phyloP scores from a whole-genome alignment of 495 filamentous ascomycete genomes.

The Neurospora hispaniola region DNA sequence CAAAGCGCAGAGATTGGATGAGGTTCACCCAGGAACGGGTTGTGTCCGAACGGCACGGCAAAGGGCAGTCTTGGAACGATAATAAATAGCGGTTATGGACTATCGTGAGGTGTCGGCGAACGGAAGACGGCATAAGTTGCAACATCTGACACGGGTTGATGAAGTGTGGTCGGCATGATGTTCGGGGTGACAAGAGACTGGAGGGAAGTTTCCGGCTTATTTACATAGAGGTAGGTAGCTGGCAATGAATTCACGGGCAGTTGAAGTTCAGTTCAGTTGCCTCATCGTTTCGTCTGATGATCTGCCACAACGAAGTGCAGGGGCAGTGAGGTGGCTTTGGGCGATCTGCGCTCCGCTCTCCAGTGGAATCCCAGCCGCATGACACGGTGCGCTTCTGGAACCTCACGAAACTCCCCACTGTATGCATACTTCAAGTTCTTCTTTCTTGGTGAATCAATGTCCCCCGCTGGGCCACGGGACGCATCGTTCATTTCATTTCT shows the following conservation, averaged over 20 bases:
- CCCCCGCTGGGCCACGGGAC: background rate
- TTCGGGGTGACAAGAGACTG: background rate
- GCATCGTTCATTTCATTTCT: background rate
- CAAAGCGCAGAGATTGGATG: background rate
- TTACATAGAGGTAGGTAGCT: background rate
- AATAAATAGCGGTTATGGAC: background rate
- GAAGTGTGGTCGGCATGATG: background rate
- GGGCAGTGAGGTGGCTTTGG: background rate
- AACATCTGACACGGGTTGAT: background rate
- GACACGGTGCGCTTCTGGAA: background rate
- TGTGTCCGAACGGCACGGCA: background rate
- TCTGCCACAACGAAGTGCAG: background rate
- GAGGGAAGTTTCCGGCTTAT: background rate
- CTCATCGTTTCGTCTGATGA: background rate
- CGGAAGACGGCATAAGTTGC: background rate
- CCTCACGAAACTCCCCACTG: background rate
- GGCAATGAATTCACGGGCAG: background rate
- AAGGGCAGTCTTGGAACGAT: background rate
- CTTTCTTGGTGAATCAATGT: background rate
- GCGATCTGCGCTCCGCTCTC: background rate
- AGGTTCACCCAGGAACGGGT: background rate
- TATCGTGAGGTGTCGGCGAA: background rate
- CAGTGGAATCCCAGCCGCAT: background rate
- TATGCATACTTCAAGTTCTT: background rate
- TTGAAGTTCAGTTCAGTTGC: background rate